These are phyloP conservation scores for Ceratocystis harringtonii DNA, from an alignment of 2,329 filamentous ascomycete genomes.

Conservation along the genomic window DNA sequence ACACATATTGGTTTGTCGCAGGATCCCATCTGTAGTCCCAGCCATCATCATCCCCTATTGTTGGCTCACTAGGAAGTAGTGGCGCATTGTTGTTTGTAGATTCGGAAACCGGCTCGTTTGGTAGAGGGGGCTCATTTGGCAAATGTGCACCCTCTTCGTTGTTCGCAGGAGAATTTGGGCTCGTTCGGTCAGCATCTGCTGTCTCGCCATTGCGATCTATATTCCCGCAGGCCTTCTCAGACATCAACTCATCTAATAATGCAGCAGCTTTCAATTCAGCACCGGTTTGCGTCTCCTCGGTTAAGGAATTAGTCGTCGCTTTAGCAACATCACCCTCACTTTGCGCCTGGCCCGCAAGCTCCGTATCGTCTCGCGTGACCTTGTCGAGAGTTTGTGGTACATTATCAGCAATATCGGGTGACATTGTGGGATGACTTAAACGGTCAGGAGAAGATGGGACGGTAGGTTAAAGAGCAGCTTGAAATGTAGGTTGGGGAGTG, in stretches of 20 bases:
- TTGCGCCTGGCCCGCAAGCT: background rate
- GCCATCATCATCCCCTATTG: conserved; percentile 53
- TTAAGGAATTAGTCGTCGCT: background rate
- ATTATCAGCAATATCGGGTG: background rate
- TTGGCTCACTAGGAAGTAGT: conserved; percentile 30
- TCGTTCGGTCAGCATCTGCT: background rate
- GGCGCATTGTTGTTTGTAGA: conserved; percentile 21
- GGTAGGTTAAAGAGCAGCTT: background rate
- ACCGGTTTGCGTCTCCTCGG: conserved; percentile 1
- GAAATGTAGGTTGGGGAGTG: background rate
- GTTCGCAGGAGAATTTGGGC: conserved; percentile 6
- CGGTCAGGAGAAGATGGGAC: background rate
- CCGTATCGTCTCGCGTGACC: background rate
- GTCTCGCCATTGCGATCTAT: background rate
- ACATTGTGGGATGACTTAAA: background rate
- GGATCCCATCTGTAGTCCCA: conserved; percentile 73
- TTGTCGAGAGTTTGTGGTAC: background rate
- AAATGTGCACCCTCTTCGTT: conserved; percentile 3
- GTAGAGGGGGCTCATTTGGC: conserved; percentile 10
- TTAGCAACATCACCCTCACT: background rate
- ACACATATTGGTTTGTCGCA: conserved; percentile 56
- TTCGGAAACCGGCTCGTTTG: conserved; percentile 15
- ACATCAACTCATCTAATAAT: conserved; percentile 10
- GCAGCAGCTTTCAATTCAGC: conserved; percentile 1
- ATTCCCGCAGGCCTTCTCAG: background rate